A percentile compares a stretch with the other conserved stretches of the same genome.
phyloP scores from a whole-genome alignment of 257 asterid species.

The Solanum bukasovii region DNA sequence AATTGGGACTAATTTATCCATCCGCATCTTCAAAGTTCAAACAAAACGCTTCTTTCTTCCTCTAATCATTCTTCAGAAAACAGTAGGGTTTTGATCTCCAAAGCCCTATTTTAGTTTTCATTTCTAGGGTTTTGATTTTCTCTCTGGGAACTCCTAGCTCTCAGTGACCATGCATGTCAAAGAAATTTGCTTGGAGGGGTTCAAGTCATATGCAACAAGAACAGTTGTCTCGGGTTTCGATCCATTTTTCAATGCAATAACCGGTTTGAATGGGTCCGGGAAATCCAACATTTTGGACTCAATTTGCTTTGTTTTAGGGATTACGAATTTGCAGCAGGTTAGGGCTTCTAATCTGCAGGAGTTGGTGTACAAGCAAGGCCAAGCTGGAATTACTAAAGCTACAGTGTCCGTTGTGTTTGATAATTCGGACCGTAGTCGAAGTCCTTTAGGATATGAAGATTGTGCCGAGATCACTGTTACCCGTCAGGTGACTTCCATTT shows the following conservation, averaged over 20 bases:
- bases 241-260: slow-evolving; percentile 88
- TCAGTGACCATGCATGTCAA: slow-evolving; percentile 47
- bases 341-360: slow-evolving; percentile 98
- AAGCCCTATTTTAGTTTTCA: not conserved
- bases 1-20: not conserved
- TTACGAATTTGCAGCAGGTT: slow-evolving; percentile 97
- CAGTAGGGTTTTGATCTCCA: not conserved
- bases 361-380: slow-evolving; percentile 99
- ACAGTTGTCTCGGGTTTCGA: slow-evolving; percentile 92
- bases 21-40: not conserved
- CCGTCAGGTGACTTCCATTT: slow-evolving; percentile 59
- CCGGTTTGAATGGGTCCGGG: slow-evolving; percentile 94
- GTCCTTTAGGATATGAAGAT: slow-evolving; percentile 94
- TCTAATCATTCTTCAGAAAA: not conserved
- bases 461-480: slow-evolving; percentile 88
- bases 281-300: slow-evolving; percentile 96
- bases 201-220: slow-evolving; percentile 91
- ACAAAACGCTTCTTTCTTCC: not conserved
- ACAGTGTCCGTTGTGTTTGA: slow-evolving; percentile 91
- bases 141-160: not conserved
- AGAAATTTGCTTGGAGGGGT: slow-evolving; percentile 90
- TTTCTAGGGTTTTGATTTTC: not conserved
- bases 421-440: slow-evolving; percentile 67
- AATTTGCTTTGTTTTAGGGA: slow-evolving; percentile 91
- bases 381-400: slow-evolving; percentile 97